Base-by-base conservation (phyloP, 148 eudicot species). In the Gaultheria prostrata region DNA sequence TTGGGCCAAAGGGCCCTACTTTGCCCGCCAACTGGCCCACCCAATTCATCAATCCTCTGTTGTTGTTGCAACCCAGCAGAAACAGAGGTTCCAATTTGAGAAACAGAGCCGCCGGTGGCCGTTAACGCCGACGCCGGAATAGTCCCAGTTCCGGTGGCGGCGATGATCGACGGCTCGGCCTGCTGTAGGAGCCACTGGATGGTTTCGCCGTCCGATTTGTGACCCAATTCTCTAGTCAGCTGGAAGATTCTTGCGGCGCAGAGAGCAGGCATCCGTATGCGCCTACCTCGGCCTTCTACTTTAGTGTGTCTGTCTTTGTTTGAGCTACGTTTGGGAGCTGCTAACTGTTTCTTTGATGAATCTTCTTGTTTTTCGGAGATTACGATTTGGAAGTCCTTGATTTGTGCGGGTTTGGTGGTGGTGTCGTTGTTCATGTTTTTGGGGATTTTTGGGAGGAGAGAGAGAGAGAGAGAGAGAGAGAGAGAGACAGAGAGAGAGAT, bases 201-300 rank as follows among this genome's bases (percentile, higher is more conserved):
- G 20, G 98, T 94, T 59, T 92, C 95, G 1, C 97, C 97, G 73
- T 94, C 95, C 59, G 97, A 92, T 84, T 94, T 94, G 78, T 91
- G 92, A 15, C 95, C 95, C 73, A 94, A 83, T 87, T 94, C 95
- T 77, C 95, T 61, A 6, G 98, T 94, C 72, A 94, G 69, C 45
- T 94, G 95, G n/a, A 94, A 94, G 12, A 94, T 92, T 78, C 95
- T 88, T 0, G 98, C 98, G 1, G 94, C 95, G 72, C 95, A 94
- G 6, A 91, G 86, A 20, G 98, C 95, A 0, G 98, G 95, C 95
- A 94, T 92, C 84, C 98, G 79, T 28, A 94, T 92, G 84, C 98
- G 87, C 59, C 95, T 80, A 1, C 95, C 98, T 65, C 95, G 82
- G n/a, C 97, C 97, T 83, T 94, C 97, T 5, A 94, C 97, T 74